These are phyloP conservation scores for Brassica cretica DNA, from an alignment of 345 rosid species.

Conservation along the genomic window DNA sequence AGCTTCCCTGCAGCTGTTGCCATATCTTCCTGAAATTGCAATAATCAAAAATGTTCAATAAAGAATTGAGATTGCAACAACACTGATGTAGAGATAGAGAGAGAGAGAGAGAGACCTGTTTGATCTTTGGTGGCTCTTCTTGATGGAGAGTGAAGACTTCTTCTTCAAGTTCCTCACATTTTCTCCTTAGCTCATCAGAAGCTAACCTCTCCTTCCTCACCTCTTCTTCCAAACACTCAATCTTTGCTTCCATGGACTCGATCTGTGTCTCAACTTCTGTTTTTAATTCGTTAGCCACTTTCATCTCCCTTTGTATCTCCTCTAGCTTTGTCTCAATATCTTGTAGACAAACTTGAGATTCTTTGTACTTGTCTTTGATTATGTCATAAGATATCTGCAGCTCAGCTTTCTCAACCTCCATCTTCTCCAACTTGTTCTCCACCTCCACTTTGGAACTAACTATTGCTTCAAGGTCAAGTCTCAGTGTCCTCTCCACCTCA, in stretches of 20 bases:
- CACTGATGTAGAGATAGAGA: constrained; percentile 19
- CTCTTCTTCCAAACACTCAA: constrained; percentile 59
- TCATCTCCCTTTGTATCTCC: constrained; percentile 48
- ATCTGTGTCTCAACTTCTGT: constrained; percentile 60
- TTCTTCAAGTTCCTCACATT: constrained; percentile 68
- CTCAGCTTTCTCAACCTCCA: constrained; percentile 55
- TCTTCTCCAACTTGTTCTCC: constrained; percentile 48
- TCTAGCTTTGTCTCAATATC: constrained; percentile 53
- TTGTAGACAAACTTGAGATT: constrained; percentile 51
- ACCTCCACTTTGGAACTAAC: constrained; percentile 43
- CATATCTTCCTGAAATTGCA: constrained; percentile 66
- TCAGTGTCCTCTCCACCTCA: constrained; percentile 43
- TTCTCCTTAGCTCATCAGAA: constrained; percentile 48
- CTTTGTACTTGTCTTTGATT: constrained; percentile 45
- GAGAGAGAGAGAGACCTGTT: constrained; percentile 54
- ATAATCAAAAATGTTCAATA: background rate
- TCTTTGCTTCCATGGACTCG: constrained; percentile 51
- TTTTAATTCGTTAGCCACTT: constrained; percentile 48
- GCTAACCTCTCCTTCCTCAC: constrained; percentile 54
- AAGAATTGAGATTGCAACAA: background rate
- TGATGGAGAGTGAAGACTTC: constrained; percentile 59
- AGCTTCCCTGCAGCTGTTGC: constrained; percentile 79
- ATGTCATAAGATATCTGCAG: constrained; percentile 56
- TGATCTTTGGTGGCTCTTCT: constrained; percentile 74
- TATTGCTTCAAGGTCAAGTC: constrained; percentile 52